These are phyloP conservation scores for Garcia nutans DNA, from an alignment of 345 rosid genomes.

Conservation along the genomic window DNA sequence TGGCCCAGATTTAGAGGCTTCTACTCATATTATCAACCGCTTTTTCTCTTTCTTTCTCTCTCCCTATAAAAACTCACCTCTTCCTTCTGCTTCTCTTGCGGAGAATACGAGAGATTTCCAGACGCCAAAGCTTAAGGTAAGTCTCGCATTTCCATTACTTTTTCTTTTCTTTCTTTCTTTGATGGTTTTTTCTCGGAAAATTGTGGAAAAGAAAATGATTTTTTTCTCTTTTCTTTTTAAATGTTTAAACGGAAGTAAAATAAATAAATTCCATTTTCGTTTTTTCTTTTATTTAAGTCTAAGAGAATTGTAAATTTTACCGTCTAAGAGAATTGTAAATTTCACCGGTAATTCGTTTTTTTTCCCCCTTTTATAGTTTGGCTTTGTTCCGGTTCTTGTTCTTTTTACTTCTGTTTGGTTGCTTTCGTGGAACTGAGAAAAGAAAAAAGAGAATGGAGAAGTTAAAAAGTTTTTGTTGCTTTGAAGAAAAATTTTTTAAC, in stretches of 20 bases:
- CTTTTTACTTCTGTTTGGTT: neutral
- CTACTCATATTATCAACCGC: slow-evolving; percentile 8
- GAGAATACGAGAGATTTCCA: neutral
- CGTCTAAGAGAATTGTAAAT: neutral
- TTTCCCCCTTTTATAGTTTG: neutral
- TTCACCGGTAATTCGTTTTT: neutral
- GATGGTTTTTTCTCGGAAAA: neutral
- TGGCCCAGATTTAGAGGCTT: slow-evolving; percentile 23
- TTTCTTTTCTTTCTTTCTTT: neutral
- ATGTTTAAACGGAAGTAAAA: neutral
- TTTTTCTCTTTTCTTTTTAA: too few species aligned
- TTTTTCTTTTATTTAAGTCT: neutral
- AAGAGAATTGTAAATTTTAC: neutral
- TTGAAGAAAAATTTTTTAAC: neutral
- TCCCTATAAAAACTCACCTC: neutral
- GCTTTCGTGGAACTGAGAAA: neutral
- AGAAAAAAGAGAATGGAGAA: neutral
- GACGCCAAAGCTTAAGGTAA: slow-evolving; percentile 6
- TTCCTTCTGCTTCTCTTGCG: neutral
- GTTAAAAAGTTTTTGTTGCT: neutral
- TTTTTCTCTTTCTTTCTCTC: neutral
- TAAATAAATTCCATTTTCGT: neutral
- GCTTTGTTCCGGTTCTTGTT: neutral
- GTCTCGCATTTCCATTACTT: neutral
- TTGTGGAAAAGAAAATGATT: neutral